A percentile compares a stretch with the other conserved stretches of the same genome.
These are phyloP conservation scores for Russula abietina DNA, from an alignment of 768 basidiomycete species.

Conservation along the genomic window DNA sequence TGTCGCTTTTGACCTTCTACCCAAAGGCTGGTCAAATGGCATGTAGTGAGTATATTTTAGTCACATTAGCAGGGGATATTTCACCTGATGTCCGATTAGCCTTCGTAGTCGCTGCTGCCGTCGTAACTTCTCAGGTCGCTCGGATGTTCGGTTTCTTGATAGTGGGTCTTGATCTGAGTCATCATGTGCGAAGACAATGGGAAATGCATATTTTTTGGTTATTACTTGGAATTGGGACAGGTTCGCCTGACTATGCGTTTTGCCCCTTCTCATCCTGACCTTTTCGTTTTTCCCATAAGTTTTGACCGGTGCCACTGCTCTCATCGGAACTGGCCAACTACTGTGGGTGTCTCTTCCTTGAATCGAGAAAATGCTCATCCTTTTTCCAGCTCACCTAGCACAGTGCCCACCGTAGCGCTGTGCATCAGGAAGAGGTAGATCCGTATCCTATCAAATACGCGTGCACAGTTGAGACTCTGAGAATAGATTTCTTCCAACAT, in stretches of 20 bases:
- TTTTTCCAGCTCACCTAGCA: neutral
- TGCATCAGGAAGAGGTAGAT: slow-evolving; percentile 18
- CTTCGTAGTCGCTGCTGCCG: slow-evolving; percentile 13
- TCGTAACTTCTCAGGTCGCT: slow-evolving; percentile 10
- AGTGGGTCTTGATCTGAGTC: slow-evolving; percentile 15
- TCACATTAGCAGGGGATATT: neutral
- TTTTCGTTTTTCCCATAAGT: neutral
- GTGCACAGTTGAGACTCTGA: neutral
- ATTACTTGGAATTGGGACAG: slow-evolving; percentile 9
- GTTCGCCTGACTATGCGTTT: neutral
- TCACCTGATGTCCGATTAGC: slow-evolving; percentile 6
- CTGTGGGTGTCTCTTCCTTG: neutral
- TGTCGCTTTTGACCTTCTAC: slow-evolving; percentile 18
- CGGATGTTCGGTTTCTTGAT: slow-evolving; percentile 17
- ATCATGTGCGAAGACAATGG: neutral
- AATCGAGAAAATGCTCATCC: neutral
- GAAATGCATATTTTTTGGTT: slow-evolving; percentile 15
- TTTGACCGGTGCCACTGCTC: neutral
- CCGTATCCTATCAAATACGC: neutral
- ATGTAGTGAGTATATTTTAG: slow-evolving; percentile 8
- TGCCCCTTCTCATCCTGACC: neutral
- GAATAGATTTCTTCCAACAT: slow-evolving; percentile 37
- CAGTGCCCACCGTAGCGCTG: neutral
- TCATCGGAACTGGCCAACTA: slow-evolving; percentile 11
- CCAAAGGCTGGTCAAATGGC: neutral